Evolutionary conservation across 805 yeast species (phyloP).

Genomic region (Tetrapisispora namnaoensis): DNA sequence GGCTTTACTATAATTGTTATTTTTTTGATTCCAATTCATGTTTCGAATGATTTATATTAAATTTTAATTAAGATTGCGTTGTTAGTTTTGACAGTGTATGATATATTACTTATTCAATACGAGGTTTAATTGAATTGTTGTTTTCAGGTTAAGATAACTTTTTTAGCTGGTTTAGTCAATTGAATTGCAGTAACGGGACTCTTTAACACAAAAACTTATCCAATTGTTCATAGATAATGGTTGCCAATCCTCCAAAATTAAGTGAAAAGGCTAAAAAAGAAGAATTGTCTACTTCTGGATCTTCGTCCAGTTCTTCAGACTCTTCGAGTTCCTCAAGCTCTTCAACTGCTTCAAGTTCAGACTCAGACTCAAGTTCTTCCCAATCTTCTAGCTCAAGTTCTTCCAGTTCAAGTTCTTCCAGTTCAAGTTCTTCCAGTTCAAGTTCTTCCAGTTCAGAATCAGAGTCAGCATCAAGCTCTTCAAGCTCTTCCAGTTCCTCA

Average conservation of each 20-base stretch:
- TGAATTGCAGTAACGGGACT: no score
- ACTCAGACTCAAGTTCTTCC: conserved; percentile 10
- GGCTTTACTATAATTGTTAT: no score
- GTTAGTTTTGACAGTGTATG: no score
- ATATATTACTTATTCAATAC: no score
- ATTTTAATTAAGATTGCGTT: no score
- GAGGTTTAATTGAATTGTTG: no score
- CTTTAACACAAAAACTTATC: not conserved
- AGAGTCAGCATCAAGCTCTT: conserved; percentile 5
- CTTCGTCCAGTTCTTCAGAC: no score
- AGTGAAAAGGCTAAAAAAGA: conserved; percentile 18
- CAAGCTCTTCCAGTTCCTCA: conserved; percentile 8
- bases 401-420: conserved; percentile 7
- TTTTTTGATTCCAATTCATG: no score
- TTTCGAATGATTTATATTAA: no score
- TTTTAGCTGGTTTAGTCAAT: no score
- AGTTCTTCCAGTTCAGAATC: conserved; percentile 6
- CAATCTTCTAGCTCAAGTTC: conserved; percentile 4
- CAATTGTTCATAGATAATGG: not conserved
- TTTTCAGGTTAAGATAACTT: no score
- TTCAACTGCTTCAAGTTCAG: conserved; percentile 5
- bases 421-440: conserved; percentile 7
- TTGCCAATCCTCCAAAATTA: conserved; percentile 20
- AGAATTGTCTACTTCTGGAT: conserved; percentile 9
- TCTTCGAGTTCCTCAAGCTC: conserved; percentile 7